Evolutionary conservation across 2,329 filamentous ascomycete genomes (phyloP), one percentile per base, ranked within the genome.

Genomic region (Neopestalotiopsis clavispora): DNA sequence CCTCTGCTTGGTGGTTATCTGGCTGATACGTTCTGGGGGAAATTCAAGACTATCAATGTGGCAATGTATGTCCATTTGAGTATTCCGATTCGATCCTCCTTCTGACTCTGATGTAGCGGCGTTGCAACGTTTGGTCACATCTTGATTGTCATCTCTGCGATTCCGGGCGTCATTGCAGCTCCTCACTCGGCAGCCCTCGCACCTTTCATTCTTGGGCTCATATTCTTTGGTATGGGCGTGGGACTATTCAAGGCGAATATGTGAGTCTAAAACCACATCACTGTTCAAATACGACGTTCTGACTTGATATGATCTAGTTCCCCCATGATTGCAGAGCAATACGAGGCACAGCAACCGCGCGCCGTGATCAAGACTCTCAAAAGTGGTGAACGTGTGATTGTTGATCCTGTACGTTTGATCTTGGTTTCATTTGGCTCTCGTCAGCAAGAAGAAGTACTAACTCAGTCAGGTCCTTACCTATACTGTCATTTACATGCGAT

Each of bases 171-270:
- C 4, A 87, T 92, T 42, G 78, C 83, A n/a, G 79, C 84, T 14
- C 82, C 82, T 1, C 82, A 86, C 30, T 42, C 57, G 3, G 83
- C 82, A 9, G 83, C 87, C 0, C 82, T 90, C 42, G 87, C 83
- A 2, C 87, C 86, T 14, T 89, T 90, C 68, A 79, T 88, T 9
- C 78, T 87, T 4, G 87, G 89, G 6, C 82, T 91, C 72, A 78
- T 91, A 62, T 83, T 91, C 70, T 89, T 91, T 75, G 89, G 88
- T 3, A 75, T 91, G 3, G 90, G 89, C 34, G 90, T 89, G 2
- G 89, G 90, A 67, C 88, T 89, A 68, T 91, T 91, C 83, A 92
- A 92, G 79, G 84, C 87, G 45, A 91, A 92, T 73, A 90, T 93
- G 56, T 87, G 20, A 52, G 45, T 52, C 6, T 7, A 38, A 38